These are phyloP conservation scores for Thecaphora thlaspeos DNA, from an alignment of 1,284 basidiomycete genomes.

Conservation along the genomic window DNA sequence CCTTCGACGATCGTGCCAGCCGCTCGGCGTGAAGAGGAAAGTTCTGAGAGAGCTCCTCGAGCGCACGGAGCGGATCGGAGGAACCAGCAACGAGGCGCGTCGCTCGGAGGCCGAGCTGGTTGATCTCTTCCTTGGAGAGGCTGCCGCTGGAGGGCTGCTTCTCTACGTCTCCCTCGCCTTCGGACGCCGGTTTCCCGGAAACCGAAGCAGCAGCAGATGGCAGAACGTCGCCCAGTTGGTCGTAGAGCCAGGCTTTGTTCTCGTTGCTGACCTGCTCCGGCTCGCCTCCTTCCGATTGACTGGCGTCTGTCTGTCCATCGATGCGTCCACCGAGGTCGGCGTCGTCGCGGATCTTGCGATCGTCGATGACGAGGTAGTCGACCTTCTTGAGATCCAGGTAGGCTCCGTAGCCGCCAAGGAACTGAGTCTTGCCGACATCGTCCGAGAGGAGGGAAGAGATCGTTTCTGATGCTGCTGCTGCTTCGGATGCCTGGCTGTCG, in stretches of 20 bases:
- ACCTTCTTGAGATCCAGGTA: slow-evolving; percentile 91
- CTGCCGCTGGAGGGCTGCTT: slow-evolving; percentile 3
- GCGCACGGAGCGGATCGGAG: slow-evolving; percentile 43
- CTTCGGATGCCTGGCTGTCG: too few species aligned
- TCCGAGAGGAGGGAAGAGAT: not conserved
- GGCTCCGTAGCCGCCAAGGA: slow-evolving; percentile 83
- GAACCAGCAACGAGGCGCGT: slow-evolving; percentile 36
- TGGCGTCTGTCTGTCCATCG: slow-evolving; percentile 7
- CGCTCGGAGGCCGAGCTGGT: slow-evolving; percentile 33
- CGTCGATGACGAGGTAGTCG: slow-evolving; percentile 81
- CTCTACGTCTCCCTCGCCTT: slow-evolving; percentile 2
- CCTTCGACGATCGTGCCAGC: slow-evolving; percentile 33
- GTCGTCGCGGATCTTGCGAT: slow-evolving; percentile 43
- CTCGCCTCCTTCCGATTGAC: not conserved
- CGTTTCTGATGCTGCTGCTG: too few species aligned
- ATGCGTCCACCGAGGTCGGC: slow-evolving; percentile 13
- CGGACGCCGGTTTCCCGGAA: too few species aligned
- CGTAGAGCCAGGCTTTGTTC: slow-evolving; percentile 14
- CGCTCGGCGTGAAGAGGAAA: slow-evolving; percentile 43
- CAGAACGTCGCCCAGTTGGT: slow-evolving; percentile 20
- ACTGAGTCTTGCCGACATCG: not conserved
- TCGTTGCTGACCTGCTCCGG: not conserved
- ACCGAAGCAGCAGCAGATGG: too few species aligned
- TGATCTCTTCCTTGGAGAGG: slow-evolving; percentile 22
- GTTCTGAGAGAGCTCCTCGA: slow-evolving; percentile 46